Evolutionary conservation across 176 grass and related monocot species (phyloP), one percentile per base, ranked within the genome.

Genomic region (Pharus latifolius): DNA sequence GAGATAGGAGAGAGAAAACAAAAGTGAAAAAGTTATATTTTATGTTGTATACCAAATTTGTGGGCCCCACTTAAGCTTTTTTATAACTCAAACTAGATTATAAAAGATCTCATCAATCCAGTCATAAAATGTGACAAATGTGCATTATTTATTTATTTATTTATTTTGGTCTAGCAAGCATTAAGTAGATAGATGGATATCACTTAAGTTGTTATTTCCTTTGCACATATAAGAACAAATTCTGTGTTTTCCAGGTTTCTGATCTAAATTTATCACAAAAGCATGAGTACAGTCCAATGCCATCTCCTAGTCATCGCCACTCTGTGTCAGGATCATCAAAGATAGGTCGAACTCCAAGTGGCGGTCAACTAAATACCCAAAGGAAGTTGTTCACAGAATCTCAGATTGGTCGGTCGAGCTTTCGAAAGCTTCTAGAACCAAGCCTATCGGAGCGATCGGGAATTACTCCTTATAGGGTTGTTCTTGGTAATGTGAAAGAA

Each of bases 361-460:
- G 67, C 59, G 44, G 52, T 82, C 83, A 91, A 37, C 80, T 83
- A 38, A 48, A 47, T 59, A 50, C 63, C 20, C 77, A 86, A 69
- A 89, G 66, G 66, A 97, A 92, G 69, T 33, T 92, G 54, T 91
- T 92, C 80, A 73, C 84, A 43, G 89, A 97, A 80, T 82, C 89
- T 60, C 67, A 92, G 47, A 69, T 82, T 15, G 83, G 83, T 44
- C 82, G 83, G 46, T 90, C 89, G 66, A 92, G 83, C 78, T 90
- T 97, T 57, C 80, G 63, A 25, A 97, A 90, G 51, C 94, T 97
- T 83, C 78, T 97, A 70, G 89, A 97, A 59, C 94, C 94, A 57
- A 83, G 89, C 49, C 40, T 80, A 26, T 82, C 67, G 3, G 88
- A 81, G 45, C 79, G 46, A 54, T 89, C 89, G 69, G 94, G 94